Base-by-base conservation (phyloP, 345 rosid species). In the Physaria fendleri region DNA sequence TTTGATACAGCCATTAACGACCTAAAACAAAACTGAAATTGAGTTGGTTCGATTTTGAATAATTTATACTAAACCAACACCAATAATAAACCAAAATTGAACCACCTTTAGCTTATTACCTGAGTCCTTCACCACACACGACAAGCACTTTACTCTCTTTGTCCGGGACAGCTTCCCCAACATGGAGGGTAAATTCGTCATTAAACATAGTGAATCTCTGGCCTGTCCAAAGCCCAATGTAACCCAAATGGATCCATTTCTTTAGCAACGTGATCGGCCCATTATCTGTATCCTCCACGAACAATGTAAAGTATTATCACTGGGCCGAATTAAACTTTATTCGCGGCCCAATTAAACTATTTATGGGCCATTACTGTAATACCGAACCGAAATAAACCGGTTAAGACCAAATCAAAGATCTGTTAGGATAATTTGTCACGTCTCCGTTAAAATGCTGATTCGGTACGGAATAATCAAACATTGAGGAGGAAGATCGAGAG, bases 211-310 rank as follows among this genome's bases (percentile, higher is more conserved):
- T 86, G 64, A 86, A 86, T 60, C 75, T 73, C 74, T 88, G 98
- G 33, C 98, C 98, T 14, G 95, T 92, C 98, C 98, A 88, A 38
- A 85, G 65, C 32, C 96, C 96, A 59, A 92, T 78, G 74, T 86
- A 88, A 2, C 96, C 96, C 37, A 92, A 80, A 73, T 86, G 96
- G 34, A 92, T 85, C 96, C 96, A 92, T 61, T 88, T 86, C 79
- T 88, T 92, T 69, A 92, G 24, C 42, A 92, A 79, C 34, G 98
- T 88, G 16, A 92, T 14, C 15, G 77, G 87, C 39, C 87, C 66
- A 5, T 68, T 81, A 46, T 88, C 96, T 59, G 47, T 5, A 73
- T 92, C 96, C 69, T 76, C 78, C 17, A 92, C 76, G 43, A 84
- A 88, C 13, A 92, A 71, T 7, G 98, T 56, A 20, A 3, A n/a